Evolutionary conservation across 176 grass and related monocot species (phyloP).

Genomic region (Carex littledalei): DNA sequence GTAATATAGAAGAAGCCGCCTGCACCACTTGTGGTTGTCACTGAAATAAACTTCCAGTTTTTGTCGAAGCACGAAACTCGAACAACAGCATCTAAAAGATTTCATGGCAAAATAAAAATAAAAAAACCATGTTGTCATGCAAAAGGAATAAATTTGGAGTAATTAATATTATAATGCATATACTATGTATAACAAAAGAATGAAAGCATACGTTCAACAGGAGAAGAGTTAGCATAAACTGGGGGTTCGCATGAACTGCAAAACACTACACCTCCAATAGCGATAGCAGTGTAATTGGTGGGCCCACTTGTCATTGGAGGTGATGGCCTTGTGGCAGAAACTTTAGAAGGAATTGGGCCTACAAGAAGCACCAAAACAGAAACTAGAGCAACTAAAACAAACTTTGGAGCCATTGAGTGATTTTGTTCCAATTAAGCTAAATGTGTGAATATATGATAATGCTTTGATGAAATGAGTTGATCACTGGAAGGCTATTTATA

Average conservation of each 20-base stretch:
- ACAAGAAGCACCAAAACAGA: background rate
- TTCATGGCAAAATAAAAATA: background rate
- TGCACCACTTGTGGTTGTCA: background rate
- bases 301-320: background rate
- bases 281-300: constrained; percentile 7
- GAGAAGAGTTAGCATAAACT: background rate
- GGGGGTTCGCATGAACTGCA: background rate
- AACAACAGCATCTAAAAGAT: background rate
- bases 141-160: background rate
- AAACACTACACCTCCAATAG: constrained; percentile 2
- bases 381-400: background rate
- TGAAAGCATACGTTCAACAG: background rate
- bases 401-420: background rate
- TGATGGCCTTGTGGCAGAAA: background rate
- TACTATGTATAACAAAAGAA: background rate
- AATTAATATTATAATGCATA: background rate
- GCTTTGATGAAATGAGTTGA: background rate
- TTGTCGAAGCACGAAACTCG: constrained; percentile 7
- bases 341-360: background rate
- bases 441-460: background rate
- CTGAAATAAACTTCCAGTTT: background rate
- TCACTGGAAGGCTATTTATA: constrained; percentile 2
- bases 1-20: background rate
- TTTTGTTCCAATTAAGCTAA: background rate
- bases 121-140: background rate